phyloP scores from a whole-genome alignment of 495 filamentous ascomycete genomes.

The Talaromyces wortmannii region DNA sequence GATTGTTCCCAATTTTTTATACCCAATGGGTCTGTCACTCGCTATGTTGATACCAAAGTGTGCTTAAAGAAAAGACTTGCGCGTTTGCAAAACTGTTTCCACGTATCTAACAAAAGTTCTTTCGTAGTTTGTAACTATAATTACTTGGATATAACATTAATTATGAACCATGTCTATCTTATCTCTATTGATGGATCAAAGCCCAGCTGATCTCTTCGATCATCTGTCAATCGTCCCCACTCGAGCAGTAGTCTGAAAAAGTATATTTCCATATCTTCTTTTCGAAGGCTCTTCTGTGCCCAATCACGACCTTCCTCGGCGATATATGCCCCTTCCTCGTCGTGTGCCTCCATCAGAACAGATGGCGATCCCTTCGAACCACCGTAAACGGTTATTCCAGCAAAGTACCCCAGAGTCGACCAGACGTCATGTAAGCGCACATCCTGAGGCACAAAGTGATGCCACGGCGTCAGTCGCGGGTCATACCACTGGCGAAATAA shows the following conservation, averaged over 20 bases:
- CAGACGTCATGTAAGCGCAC: conserved; percentile 71
- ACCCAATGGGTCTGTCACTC: no score
- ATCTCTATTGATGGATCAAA: conserved; percentile 13
- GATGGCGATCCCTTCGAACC: conserved; percentile 10
- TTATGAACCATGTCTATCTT: no score
- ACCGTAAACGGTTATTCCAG: conserved; percentile 33
- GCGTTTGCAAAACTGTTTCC: no score
- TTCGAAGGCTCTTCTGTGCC: conserved; percentile 60
- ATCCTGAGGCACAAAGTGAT: conserved; percentile 81
- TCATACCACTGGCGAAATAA: conserved; percentile 76
- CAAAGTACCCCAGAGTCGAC: conserved; percentile 72
- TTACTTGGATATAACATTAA: no score
- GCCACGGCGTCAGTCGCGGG: conserved; percentile 60
- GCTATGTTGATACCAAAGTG: no score
- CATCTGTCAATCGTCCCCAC: conserved; percentile 61
- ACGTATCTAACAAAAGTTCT: no score
- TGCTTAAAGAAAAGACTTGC: no score
- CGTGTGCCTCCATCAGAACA: conserved; percentile 37
- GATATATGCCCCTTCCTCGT: conserved; percentile 52
- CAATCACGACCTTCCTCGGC: conserved; percentile 57
- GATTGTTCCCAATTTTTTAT: no score
- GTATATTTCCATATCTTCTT: conserved; percentile 70
- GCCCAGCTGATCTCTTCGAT: conserved; percentile 57
- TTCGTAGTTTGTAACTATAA: no score
- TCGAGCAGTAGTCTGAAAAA: conserved; percentile 61